Evolutionary conservation across 179 eudicot species (phyloP), one percentile per base, ranked within the genome.

Genomic region (Camellia oleifera): DNA sequence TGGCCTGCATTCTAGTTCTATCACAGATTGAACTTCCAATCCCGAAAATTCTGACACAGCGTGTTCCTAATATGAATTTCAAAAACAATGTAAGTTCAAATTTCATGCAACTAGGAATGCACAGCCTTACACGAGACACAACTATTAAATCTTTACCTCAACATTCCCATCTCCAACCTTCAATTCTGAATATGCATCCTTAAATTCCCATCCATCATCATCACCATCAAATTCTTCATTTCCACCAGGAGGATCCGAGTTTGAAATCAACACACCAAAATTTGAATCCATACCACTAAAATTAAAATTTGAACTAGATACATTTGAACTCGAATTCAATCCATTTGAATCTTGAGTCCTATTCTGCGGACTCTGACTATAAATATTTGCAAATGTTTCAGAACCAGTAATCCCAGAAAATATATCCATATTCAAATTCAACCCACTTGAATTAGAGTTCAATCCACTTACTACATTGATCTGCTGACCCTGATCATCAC

Each of bases 151-250:
- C 69, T 72, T 69, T 80, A 90, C 93, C 89, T 84, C 79, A 3
- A 69, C 70, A 79, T 81, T 85, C 74, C 78, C 78, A 50, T 84
- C 73, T 44, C 57, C 79, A 65, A 54, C 44, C 67, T 52, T 83
- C 32, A 48, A 65, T 11, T 80, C 87, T 50, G 88, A 73, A 60
- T 72, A 45, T 8, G 97, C 94, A 83, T 84, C 91, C 78, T 72
- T 88, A 69, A 93, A 93, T 64, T 93, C 95, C 97, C 97, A 91
- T 66, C 85, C 94, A 40, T 80, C 91, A 50, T 84, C 94, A 56
- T 86, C 90, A 60, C 48, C 77, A 81, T 78, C 81, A 74, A 66
- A 48, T 40, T 86, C 90, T 77, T 72, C 82, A 77, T 58, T 66
- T 72, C 65, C 85, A 81, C 48, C 60, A 53, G 73, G 60, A 18